These are phyloP conservation scores for Pseudozyma sp. DNA, from an alignment of 1,284 basidiomycete species.

Conservation along the genomic window DNA sequence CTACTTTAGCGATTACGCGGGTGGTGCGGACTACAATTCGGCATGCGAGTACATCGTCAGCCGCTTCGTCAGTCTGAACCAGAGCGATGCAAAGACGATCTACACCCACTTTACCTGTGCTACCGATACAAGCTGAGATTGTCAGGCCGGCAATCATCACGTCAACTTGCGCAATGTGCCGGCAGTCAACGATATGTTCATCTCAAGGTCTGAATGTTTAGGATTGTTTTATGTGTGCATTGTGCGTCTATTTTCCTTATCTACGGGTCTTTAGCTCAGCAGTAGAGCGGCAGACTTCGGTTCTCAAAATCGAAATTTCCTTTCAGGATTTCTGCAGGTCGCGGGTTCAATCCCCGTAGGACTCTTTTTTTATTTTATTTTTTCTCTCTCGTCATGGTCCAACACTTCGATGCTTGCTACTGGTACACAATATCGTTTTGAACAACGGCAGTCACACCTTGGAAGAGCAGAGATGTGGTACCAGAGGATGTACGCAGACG, in stretches of 20 bases:
- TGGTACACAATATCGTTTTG: too few species aligned
- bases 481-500: too few species aligned
- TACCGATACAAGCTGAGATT: slow-evolving; percentile 85
- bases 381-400: too few species aligned
- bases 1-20: slow-evolving; percentile 80
- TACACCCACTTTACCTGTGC: slow-evolving; percentile 87
- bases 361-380: slow-evolving; percentile 30
- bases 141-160: too few species aligned
- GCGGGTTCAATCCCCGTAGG: slow-evolving; percentile 59
- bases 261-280: slow-evolving; percentile 55
- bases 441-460: too few species aligned
- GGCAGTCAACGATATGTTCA: too few species aligned
- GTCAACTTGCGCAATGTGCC: too few species aligned
- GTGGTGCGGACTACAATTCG: slow-evolving; percentile 60
- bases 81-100: slow-evolving; percentile 61
- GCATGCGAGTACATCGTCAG: slow-evolving; percentile 66
- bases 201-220: too few species aligned
- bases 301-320: background rate
- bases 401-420: too few species aligned
- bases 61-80: slow-evolving; percentile 64
- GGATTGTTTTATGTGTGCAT: too few species aligned
- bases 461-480: too few species aligned
- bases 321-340: slow-evolving; percentile 46
- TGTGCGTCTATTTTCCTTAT: too few species aligned
- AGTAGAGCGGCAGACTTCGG: slow-evolving; percentile 60